A percentile compares a stretch with the other conserved stretches of the same genome.
These are phyloP conservation scores for Phytophthora fragariae DNA, from an alignment of 352 stramenopile genomes.

Conservation along the genomic window DNA sequence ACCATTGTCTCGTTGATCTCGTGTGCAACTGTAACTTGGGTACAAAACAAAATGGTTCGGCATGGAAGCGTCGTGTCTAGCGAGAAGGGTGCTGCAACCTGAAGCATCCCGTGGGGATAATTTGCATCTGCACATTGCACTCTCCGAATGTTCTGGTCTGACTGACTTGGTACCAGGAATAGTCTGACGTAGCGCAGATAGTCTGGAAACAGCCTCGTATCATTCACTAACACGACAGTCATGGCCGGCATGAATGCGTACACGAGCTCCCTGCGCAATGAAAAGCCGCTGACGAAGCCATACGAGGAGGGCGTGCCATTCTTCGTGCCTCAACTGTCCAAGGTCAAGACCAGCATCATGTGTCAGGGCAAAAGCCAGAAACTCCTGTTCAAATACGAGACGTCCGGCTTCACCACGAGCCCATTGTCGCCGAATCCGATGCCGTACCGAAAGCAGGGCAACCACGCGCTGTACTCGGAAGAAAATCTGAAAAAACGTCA, in stretches of 20 bases:
- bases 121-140: too few relatives aligned
- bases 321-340: slow-evolving; percentile 69
- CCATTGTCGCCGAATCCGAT: slow-evolving; percentile 30
- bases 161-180: not conserved
- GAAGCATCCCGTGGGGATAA: too few relatives aligned
- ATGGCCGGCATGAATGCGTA: too few relatives aligned
- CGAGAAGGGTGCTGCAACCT: too few relatives aligned
- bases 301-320: slow-evolving; percentile 31
- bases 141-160: slow-evolving; percentile 13
- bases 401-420: not conserved
- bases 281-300: too few relatives aligned
- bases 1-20: too few relatives aligned
- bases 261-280: too few relatives aligned
- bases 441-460: slow-evolving; percentile 80
- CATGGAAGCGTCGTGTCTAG: too few relatives aligned
- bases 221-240: not conserved
- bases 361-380: slow-evolving; percentile 58
- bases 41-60: too few relatives aligned
- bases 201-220: slow-evolving; percentile 18
- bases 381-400: slow-evolving; percentile 64
- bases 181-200: slow-evolving; percentile 1
- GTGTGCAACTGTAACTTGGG: too few relatives aligned
- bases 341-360: slow-evolving; percentile 68
- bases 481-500: slow-evolving; percentile 71
- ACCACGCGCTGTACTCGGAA: slow-evolving; percentile 71